Evolutionary conservation across 371 early-diverging fungal species (phyloP), one percentile per base, ranked within the genome.

Genomic region (Capillidium rhysosporum): DNA sequence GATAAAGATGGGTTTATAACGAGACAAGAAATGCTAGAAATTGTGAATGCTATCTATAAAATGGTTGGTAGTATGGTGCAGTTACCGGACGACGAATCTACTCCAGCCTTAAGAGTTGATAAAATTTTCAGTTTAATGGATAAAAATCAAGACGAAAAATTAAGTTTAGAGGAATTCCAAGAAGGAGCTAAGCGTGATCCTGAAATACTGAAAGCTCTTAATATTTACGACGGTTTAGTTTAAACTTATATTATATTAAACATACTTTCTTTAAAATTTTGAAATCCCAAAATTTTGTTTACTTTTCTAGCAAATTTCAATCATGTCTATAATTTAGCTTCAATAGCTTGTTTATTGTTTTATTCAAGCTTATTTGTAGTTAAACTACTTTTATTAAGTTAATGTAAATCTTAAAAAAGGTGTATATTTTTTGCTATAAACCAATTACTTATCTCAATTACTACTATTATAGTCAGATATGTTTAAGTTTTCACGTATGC

Each of bases 61-160:
- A 89, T 92, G 90, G 86, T 92, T 0, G 94, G 91, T 12, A 80
- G 77, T 57, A 85, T 86, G 83, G 84, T 86, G 40, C 83, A 85
- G 60, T 63, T 92, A 57, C 89, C 91, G n/a, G 69, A 73, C 25
- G 92, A 93, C 65, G 88, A 88, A 59, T 80, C 83, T 59, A 91
- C 92, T n/a, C 89, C 93, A 5, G 82, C 87, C 56, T 85, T 87
- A 64, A 73, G 92, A 12, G 92, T 92, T 4, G 70, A 80, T 41
- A 92, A 92, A 73, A 83, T 92, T 43, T 92, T 93, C 65, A 68
- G 69, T 18, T 56, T 86, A 58, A 91, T 93, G 94, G 94, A 92
- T 66, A 71, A 82, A 74, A 79, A 89, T 65, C 71, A 70, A 23
- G 91, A 89, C 56, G 86, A 80, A 25, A 62, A 65, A 31, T 60